These are phyloP conservation scores for Yamadazyma sp. DNA, from an alignment of 1,139 yeast genomes.

Conservation along the genomic window DNA sequence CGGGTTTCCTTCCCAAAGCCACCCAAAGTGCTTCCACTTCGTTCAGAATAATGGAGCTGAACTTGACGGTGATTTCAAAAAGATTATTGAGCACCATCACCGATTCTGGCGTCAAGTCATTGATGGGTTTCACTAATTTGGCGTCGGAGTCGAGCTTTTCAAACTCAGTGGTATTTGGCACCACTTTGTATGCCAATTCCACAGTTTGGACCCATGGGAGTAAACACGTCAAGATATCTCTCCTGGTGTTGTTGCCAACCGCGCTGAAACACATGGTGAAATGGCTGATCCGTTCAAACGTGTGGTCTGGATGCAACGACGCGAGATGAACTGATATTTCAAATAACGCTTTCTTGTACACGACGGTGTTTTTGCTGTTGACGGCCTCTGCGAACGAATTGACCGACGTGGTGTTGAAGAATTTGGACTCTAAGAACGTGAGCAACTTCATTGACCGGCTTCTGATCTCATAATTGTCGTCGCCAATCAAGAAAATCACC, in stretches of 20 bases:
- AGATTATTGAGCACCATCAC: constrained; percentile 80
- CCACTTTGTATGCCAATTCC: constrained; percentile 48
- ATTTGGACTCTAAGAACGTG: constrained; percentile 54
- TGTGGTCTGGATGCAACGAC: constrained; percentile 55
- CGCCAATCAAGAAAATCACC: constrained; percentile 69
- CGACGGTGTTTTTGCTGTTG: constrained; percentile 65
- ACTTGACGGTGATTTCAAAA: constrained; percentile 80
- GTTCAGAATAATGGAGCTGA: constrained; percentile 69
- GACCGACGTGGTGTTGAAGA: constrained; percentile 42
- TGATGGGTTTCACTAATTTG: constrained; percentile 7
- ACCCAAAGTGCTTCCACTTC: constrained; percentile 96
- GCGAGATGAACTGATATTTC: constrained; percentile 61
- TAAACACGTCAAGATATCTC: constrained; percentile 76
- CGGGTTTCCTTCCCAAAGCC: constrained; percentile 71
- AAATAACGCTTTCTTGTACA: constrained; percentile 74
- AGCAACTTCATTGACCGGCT: constrained; percentile 61
- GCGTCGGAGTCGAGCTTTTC: constrained; percentile 12
- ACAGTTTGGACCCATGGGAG: constrained; percentile 90
- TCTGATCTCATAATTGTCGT: constrained; percentile 59
- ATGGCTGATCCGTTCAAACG: constrained; percentile 65
- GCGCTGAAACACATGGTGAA: constrained; percentile 67
- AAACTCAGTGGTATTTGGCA: constrained; percentile 6
- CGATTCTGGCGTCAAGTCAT: constrained; percentile 47
- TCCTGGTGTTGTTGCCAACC: constrained; percentile 56
- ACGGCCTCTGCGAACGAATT: constrained; percentile 60